Evolutionary conservation across 805 yeast species (phyloP).

Genomic region (Myxozyma udenii): DNA sequence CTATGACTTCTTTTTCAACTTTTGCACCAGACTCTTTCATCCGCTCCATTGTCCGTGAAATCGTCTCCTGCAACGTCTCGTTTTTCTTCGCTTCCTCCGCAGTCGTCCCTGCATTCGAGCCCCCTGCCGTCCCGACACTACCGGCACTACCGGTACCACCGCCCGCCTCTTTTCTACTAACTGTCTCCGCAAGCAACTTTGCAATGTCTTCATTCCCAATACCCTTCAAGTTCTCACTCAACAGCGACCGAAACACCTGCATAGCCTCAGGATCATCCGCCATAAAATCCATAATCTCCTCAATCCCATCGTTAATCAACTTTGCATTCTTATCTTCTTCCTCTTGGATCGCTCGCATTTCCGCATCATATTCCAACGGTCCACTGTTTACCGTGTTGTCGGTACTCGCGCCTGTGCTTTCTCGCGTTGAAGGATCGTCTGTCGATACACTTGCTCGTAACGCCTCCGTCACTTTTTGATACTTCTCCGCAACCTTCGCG

Average conservation of each 20-base stretch:
- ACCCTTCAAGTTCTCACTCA: background rate
- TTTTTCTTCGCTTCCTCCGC: background rate
- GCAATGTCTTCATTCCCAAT: background rate
- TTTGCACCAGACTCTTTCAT: conserved; percentile 71
- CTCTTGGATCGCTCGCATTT: background rate
- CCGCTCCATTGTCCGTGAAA: conserved; percentile 75
- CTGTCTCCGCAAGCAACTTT: background rate
- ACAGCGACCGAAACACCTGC: background rate
- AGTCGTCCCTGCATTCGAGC: conserved; percentile 16
- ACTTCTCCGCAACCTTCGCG: too few species aligned
- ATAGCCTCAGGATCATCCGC: background rate
- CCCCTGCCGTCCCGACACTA: conserved; percentile 22
- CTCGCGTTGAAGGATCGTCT: too few species aligned
- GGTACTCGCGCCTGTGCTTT: background rate
- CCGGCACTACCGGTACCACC: background rate
- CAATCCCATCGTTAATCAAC: background rate
- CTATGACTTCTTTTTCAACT: conserved; percentile 56
- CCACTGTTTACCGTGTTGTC: background rate
- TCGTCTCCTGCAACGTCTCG: conserved; percentile 60
- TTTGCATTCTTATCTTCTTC: background rate
- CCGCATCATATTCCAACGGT: background rate
- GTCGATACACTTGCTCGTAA: too few species aligned
- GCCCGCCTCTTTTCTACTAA: background rate
- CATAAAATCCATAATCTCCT: background rate
- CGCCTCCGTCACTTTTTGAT: too few species aligned